These are phyloP conservation scores for Cyathus striatus DNA, from an alignment of 768 basidiomycete genomes.

Conservation along the genomic window DNA sequence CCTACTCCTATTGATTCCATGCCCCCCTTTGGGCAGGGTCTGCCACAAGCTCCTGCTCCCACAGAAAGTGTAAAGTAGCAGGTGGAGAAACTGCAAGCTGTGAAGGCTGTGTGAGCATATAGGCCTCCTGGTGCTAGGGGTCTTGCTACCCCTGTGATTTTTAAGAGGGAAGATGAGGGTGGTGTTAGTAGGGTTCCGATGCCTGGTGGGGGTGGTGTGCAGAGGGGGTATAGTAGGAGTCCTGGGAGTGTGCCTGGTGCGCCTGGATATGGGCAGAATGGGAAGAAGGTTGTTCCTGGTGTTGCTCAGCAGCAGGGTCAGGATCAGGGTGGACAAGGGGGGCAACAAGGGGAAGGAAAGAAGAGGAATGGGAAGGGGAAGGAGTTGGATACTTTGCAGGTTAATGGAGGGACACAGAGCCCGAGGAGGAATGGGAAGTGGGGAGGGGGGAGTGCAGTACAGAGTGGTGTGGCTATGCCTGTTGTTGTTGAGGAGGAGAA, in stretches of 20 bases:
- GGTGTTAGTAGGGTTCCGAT: slow-evolving; percentile 46
- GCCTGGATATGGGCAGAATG: slow-evolving; percentile 16
- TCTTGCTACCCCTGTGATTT: slow-evolving; percentile 80
- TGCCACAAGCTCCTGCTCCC: slow-evolving; percentile 69
- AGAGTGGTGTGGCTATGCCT: slow-evolving; percentile 12
- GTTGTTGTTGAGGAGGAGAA: slow-evolving; percentile 17
- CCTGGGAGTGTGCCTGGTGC: slow-evolving; percentile 43
- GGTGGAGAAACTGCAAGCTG: slow-evolving; percentile 28
- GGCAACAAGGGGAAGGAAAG: slow-evolving; percentile 8
- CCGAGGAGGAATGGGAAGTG: slow-evolving; percentile 18
- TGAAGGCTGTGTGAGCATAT: slow-evolving; percentile 83
- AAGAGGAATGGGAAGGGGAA: slow-evolving; percentile 8
- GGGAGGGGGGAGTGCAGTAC: slow-evolving; percentile 9
- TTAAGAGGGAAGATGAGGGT: slow-evolving; percentile 90
- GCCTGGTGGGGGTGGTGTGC: slow-evolving; percentile 60
- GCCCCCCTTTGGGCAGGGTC: slow-evolving; percentile 58
- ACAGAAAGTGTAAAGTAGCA: slow-evolving; percentile 57
- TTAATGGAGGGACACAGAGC: slow-evolving; percentile 30
- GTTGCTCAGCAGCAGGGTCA: slow-evolving; percentile 8
- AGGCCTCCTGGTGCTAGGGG: slow-evolving; percentile 93
- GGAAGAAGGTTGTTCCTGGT: slow-evolving; percentile 21
- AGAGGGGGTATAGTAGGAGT: slow-evolving; percentile 53
- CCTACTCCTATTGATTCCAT: slow-evolving; percentile 64
- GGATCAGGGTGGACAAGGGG: slow-evolving; percentile 5
- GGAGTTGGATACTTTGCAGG: too few relatives aligned